A percentile compares a stretch with the other conserved stretches of the same genome.
These are phyloP conservation scores for Penicillium tannophilum DNA, from an alignment of 495 filamentous ascomycete genomes.

Conservation along the genomic window DNA sequence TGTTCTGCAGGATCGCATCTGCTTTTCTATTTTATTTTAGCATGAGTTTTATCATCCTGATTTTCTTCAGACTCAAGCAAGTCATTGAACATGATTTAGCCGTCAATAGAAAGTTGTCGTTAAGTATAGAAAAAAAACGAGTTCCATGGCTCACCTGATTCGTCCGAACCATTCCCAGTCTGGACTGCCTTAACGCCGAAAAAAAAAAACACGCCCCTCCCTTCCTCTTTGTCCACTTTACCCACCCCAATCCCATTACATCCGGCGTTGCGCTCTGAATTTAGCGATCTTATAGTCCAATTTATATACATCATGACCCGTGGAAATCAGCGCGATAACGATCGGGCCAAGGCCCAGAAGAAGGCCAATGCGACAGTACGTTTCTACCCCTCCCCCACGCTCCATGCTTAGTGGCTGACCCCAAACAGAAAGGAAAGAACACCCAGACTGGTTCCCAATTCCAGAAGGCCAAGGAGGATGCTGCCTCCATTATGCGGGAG, in stretches of 20 bases:
- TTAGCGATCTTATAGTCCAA: conserved; percentile 1
- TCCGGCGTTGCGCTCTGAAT: conserved; percentile 6
- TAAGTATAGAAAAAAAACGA: conserved; percentile 1
- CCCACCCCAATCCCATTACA: neutral
- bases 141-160: conserved; percentile 13
- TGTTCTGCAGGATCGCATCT: neutral
- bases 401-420: conserved; percentile 8
- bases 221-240: conserved; percentile 2
- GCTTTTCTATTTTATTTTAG: neutral
- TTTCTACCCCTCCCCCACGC: neutral
- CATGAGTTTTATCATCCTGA: neutral
- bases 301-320: conserved; percentile 68
- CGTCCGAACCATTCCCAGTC: conserved; percentile 5
- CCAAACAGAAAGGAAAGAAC: conserved; percentile 64
- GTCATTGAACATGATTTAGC: neutral
- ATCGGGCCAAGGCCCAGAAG: conserved; percentile 79
- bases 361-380: conserved; percentile 51
- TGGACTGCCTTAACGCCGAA: conserved; percentile 4
- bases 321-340: conserved; percentile 91
- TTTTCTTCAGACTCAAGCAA: neutral
- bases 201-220: conserved; percentile 2
- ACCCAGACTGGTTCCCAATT: conserved; percentile 65
- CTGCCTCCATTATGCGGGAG: conserved; percentile 82
- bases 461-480: conserved; percentile 70
- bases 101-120: neutral